Evolutionary conservation across 257 asterid species (phyloP), one percentile per base, ranked within the genome.

Genomic region (Euphrasia confusa): DNA sequence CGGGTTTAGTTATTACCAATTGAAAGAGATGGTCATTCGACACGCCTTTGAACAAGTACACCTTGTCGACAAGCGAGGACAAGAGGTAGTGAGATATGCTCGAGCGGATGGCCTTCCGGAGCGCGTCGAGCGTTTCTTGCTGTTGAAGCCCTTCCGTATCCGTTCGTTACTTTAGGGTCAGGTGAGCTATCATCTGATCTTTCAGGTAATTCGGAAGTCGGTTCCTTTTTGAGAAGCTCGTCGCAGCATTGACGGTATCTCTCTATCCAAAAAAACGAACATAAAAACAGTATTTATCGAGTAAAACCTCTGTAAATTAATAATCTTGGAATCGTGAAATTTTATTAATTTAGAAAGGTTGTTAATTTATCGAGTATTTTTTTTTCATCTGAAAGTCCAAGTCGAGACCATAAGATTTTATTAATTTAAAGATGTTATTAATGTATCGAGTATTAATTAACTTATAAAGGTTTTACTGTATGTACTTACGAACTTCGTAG

Each of bases 131-230:
- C 28, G 77, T 84, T 76, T 89, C 95, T 75, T 89, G 97, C 70
- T 86, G 97, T 65, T 83, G 91, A 49, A 89, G 76, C 60, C 94
- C 95, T 80, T 89, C 95, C 1, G 97, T 77, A 59, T 84, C 86
- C 0, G 86, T 82, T 77, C 94, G 82, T 71, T 74, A 76, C 80
- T 74, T 86, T 71, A 89, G 77, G 74, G 87, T 78, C 79, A 89
- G 76, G 79, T 89, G 95, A 42, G 88, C 83, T 64, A 84, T 67
- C 88, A 89, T 89, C 75, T 86, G 95, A 54, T 89, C 95, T 58
- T 72, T 80, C 69, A 89, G 79, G 11, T 84, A 79, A 68, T 69
- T 60, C 3, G 97, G 95, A 64, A 89, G 77, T 21, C 58, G 78
- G 69, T 89, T 89, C 83, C 95, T 78, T 66, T 75, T 80, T 1